Conservation (phyloP, 345 rosid genomes). For the Eucalyptus cloeziana region DNA sequence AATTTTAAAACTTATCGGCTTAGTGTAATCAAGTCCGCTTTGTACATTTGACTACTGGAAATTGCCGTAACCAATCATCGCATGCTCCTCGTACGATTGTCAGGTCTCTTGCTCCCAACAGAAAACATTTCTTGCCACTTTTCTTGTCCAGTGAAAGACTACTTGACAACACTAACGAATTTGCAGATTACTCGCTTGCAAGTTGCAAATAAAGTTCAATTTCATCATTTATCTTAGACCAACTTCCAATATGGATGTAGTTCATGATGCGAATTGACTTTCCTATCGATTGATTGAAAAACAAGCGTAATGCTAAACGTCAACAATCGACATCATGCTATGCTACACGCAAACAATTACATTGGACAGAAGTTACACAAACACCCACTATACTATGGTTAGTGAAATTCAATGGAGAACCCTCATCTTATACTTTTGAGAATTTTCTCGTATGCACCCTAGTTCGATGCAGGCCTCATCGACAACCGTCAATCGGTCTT, state of each 20-base stretch:
- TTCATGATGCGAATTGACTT: not conserved
- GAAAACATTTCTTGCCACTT: not conserved
- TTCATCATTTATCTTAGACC: not conserved
- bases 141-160: not conserved
- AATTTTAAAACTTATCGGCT: too few relatives aligned
- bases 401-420: not conserved
- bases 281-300: not conserved
- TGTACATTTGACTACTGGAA: too few relatives aligned
- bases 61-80: too few relatives aligned
- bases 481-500: fast-evolving
- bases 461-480: not conserved
- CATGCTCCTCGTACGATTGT: not conserved
- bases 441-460: not conserved
- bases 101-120: not conserved
- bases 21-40: too few relatives aligned
- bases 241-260: not conserved
- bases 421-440: not conserved
- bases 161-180: not conserved
- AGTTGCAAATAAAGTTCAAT: not conserved
- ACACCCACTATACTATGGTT: not conserved
- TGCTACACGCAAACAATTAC: not conserved
- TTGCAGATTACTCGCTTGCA: not conserved
- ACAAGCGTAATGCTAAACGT: not conserved
- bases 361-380: not conserved
- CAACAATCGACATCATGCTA: not conserved